phyloP scores from a whole-genome alignment of 1,284 basidiomycete species.

The Papiliotrema fonsecae region DNA sequence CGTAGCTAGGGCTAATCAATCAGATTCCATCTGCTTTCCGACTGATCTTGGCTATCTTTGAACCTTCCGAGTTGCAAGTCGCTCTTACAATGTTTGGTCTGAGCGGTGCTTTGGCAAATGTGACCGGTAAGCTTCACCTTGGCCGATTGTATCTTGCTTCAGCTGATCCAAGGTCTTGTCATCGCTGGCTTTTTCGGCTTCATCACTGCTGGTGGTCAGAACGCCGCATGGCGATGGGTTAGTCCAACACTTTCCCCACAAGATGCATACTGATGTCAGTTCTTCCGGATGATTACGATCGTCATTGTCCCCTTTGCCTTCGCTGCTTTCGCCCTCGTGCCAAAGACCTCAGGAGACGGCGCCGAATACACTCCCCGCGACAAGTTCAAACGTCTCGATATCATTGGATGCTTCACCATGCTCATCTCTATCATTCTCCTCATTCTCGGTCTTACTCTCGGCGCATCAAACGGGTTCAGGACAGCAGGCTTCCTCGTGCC shows the following conservation, averaged over 20 bases:
- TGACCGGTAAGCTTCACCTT: too few species aligned
- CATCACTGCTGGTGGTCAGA: slow-evolving; percentile 40
- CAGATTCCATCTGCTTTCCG: slow-evolving; percentile 30
- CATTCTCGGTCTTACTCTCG: slow-evolving; percentile 42
- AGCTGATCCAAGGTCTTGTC: too few species aligned
- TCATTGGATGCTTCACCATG: slow-evolving; percentile 31
- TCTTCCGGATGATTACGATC: slow-evolving; percentile 45
- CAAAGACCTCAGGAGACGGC: slow-evolving; percentile 23
- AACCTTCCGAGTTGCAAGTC: slow-evolving; percentile 17
- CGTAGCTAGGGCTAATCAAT: too few species aligned
- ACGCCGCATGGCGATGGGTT: slow-evolving; percentile 42
- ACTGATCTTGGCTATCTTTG: slow-evolving; percentile 28
- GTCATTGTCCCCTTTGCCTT: slow-evolving; percentile 24
- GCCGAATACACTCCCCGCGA: slow-evolving; percentile 7
- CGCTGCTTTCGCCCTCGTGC: slow-evolving; percentile 18
- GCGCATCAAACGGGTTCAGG: slow-evolving; percentile 37
- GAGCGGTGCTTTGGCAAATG: slow-evolving; percentile 33
- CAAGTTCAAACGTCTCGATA: slow-evolving; percentile 36
- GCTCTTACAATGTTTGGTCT: slow-evolving; percentile 27
- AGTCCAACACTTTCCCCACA: too few species aligned
- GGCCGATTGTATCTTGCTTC: too few species aligned
- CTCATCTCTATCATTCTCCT: slow-evolving; percentile 36
- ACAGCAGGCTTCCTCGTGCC: slow-evolving; percentile 43
- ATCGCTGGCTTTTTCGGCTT: slow-evolving; percentile 41
- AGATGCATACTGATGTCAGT: too few species aligned